These are phyloP conservation scores for Backusella australiensis DNA, from an alignment of 192 early-diverging fungal genomes.

Conservation along the genomic window DNA sequence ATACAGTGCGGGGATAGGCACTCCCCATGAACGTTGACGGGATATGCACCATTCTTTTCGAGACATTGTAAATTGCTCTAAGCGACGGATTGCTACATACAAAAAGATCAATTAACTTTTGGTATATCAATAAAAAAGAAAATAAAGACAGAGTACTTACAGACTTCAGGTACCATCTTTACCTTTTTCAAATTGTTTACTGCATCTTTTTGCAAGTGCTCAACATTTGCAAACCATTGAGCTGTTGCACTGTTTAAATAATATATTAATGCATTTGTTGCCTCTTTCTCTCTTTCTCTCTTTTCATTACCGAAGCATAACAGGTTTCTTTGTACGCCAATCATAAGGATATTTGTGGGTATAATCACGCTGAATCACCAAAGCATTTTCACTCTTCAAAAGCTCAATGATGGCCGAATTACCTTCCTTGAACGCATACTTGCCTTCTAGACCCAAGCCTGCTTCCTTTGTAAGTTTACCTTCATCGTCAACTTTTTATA, in stretches of 20 bases:
- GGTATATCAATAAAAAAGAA: background rate
- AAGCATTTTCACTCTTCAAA: constrained; percentile 31
- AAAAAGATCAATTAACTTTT: background rate
- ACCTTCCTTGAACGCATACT: constrained; percentile 59
- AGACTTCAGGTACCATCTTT: constrained; percentile 56
- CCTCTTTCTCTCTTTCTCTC: background rate
- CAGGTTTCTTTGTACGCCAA: constrained; percentile 80
- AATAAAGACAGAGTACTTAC: constrained; percentile 21
- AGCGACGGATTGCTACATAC: constrained; percentile 41
- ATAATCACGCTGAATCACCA: constrained; percentile 54
- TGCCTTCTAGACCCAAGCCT: constrained; percentile 56
- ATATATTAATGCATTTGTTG: background rate
- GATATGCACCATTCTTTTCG: constrained; percentile 85
- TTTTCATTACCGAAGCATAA: constrained; percentile 53
- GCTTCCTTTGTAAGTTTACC: constrained; percentile 70
- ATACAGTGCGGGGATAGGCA: constrained; percentile 79
- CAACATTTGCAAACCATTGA: constrained; percentile 82
- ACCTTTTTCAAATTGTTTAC: constrained; percentile 53
- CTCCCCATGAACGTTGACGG: constrained; percentile 79
- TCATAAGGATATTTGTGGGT: constrained; percentile 82
- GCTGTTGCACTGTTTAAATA: constrained; percentile 60
- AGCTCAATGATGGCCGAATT: constrained; percentile 54
- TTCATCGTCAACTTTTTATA: constrained; percentile 53
- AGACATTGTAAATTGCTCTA: constrained; percentile 64
- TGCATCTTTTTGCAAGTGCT: constrained; percentile 58